Percentiles rank a stretch among this genome's conserved stretches.
Conservation (phyloP, 805 yeast genomes). For the Komagataella kurtzmanii region DNA sequence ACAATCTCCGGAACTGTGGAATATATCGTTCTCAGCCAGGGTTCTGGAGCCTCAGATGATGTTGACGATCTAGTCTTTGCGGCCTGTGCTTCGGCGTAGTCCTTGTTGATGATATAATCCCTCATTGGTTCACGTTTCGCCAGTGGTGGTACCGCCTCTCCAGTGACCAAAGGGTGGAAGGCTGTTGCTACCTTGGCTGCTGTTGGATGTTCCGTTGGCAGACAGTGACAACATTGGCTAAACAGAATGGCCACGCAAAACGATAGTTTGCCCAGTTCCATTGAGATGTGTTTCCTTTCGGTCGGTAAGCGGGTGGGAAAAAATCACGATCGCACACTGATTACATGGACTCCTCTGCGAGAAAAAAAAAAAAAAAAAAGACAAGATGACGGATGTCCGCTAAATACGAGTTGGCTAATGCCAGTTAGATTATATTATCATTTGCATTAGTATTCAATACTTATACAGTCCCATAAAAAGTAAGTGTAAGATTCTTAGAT, state of each 20-base stretch:
- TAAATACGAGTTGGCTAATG: background rate
- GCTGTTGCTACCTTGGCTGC: background rate
- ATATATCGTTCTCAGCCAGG: constrained; percentile 69
- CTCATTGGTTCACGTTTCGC: constrained; percentile 1
- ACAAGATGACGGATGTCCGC: background rate
- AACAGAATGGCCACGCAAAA: background rate
- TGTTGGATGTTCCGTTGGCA: background rate
- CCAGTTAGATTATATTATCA: no score
- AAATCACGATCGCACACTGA: background rate
- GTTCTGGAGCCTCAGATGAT: constrained; percentile 26
- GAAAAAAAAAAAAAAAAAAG: background rate
- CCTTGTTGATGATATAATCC: constrained; percentile 1
- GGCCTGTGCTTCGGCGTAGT: constrained; percentile 1
- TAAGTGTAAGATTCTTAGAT: background rate
- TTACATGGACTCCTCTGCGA: background rate
- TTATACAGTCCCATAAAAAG: background rate
- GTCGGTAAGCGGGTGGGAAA: background rate
- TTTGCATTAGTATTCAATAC: background rate
- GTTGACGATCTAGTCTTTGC: background rate
- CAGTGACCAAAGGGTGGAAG: background rate
- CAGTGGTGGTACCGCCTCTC: background rate
- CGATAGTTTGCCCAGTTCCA: background rate
- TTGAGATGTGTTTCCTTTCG: background rate
- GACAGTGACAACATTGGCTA: background rate
- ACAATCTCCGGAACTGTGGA: constrained; percentile 42